Percentiles rank a stretch among this genome's conserved stretches.
These are phyloP conservation scores for Ottelia alismoides DNA, from an alignment of 106 monocot genomes.

Conservation along the genomic window DNA sequence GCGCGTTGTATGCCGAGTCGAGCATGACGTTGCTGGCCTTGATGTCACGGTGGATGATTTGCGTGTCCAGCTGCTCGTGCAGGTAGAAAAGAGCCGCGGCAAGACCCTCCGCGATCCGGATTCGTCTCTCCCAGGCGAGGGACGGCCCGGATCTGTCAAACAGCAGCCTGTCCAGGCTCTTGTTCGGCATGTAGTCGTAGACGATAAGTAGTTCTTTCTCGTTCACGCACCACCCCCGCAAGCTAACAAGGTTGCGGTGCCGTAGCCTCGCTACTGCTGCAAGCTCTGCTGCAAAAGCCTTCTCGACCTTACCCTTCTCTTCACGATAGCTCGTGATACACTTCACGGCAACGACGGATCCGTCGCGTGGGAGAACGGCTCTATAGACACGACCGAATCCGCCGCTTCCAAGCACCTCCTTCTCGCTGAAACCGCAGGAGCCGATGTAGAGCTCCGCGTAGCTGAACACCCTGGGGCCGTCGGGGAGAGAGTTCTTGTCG, in stretches of 20 bases:
- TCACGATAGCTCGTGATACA: slow-evolving; percentile 22
- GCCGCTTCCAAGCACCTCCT: slow-evolving; percentile 65
- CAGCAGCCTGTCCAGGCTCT: slow-evolving; percentile 69
- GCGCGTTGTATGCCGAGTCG: slow-evolving; percentile 67
- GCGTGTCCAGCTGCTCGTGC: slow-evolving; percentile 89
- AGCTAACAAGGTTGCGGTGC: slow-evolving; percentile 84
- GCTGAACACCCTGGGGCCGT: slow-evolving; percentile 58
- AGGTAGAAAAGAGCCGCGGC: slow-evolving; percentile 79
- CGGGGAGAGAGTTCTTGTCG: slow-evolving; percentile 1
- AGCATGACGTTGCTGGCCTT: slow-evolving; percentile 98
- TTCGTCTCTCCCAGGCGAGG: slow-evolving; percentile 40
- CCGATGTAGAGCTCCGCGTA: slow-evolving; percentile 91
- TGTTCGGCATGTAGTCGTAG: slow-evolving; percentile 95
- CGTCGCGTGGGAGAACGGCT: slow-evolving; percentile 56
- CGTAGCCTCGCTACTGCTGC: slow-evolving; percentile 87
- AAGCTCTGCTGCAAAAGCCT: slow-evolving; percentile 79
- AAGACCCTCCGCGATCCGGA: slow-evolving; percentile 42
- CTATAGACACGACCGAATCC: slow-evolving; percentile 84
- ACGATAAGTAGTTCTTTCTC: slow-evolving; percentile 64
- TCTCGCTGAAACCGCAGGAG: slow-evolving; percentile 57
- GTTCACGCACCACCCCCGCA: slow-evolving; percentile 83
- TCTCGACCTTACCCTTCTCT: slow-evolving; percentile 29
- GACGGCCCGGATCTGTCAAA: slow-evolving; percentile 22
- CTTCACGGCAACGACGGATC: slow-evolving; percentile 68
- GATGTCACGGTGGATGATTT: slow-evolving; percentile 91